These are phyloP conservation scores for Candida frijolesensis DNA, from an alignment of 1,139 yeast species.

Conservation along the genomic window DNA sequence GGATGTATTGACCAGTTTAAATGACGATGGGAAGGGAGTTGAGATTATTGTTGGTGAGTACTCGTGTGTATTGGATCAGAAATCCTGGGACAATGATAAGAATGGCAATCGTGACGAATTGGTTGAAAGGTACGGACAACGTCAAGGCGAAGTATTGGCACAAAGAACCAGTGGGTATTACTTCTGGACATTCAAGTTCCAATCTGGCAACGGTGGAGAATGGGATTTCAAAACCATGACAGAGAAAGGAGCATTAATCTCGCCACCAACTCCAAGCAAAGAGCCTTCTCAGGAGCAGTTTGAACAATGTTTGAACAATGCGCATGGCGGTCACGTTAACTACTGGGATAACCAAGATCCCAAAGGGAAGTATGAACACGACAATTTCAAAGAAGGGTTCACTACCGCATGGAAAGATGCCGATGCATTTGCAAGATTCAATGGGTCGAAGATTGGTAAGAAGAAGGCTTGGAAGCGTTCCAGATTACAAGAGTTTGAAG, in stretches of 20 bases:
- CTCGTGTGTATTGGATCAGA: conserved; percentile 81
- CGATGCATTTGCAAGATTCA: conserved; percentile 62
- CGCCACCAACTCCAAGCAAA: conserved; percentile 24
- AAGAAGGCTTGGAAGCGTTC: conserved; percentile 63
- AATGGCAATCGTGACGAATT: conserved; percentile 43
- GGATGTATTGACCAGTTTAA: conserved; percentile 54
- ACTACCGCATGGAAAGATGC: conserved; percentile 75
- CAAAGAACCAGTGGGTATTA: conserved; percentile 65
- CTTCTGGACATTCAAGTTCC: conserved; percentile 91
- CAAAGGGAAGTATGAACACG: conserved; percentile 71
- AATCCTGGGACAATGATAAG: conserved; percentile 65
- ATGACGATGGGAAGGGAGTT: conserved; percentile 49
- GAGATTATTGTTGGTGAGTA: conserved; percentile 88
- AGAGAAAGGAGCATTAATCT: conserved; percentile 57
- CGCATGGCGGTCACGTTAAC: conserved; percentile 49
- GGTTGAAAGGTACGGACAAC: conserved; percentile 41
- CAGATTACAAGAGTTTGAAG: conserved; percentile 56
- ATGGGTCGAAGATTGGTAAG: conserved; percentile 77
- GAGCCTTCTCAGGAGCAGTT: conserved; percentile 46
- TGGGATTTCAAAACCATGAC: conserved; percentile 90
- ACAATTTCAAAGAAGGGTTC: conserved; percentile 79
- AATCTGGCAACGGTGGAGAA: conserved; percentile 90
- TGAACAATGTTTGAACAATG: conserved; percentile 40
- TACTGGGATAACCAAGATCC: conserved; percentile 71
- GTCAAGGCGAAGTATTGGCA: conserved; percentile 45